A percentile compares a stretch with the other conserved stretches of the same genome.
phyloP scores from a whole-genome alignment of 2,329 filamentous ascomycete genomes.

The Grosmannia huntii region DNA sequence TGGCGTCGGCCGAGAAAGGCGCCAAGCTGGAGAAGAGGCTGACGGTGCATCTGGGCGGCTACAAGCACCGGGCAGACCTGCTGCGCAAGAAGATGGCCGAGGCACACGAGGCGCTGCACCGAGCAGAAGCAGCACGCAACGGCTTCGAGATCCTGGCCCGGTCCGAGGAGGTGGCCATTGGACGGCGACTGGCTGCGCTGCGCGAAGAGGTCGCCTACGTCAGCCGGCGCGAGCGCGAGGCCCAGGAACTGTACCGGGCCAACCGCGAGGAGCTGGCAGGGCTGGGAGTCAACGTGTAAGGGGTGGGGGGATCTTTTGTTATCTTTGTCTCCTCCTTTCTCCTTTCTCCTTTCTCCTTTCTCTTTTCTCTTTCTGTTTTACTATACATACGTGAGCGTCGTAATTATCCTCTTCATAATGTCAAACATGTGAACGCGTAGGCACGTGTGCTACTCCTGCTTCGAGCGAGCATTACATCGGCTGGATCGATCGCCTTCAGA shows the following conservation, averaged over 20 bases:
- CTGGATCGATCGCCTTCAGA: neutral
- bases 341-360: too few relatives aligned
- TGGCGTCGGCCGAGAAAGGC: constrained; percentile 61
- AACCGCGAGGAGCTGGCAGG: constrained; percentile 65
- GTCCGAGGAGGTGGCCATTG: constrained; percentile 66
- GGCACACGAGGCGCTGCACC: constrained; percentile 60
- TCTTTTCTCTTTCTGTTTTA: neutral
- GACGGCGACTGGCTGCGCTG: constrained; percentile 57
- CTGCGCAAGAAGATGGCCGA: constrained; percentile 68
- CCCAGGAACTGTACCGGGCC: constrained; percentile 71
- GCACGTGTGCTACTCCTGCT: constrained; percentile 7
- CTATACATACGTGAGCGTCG: neutral
- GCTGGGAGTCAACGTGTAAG: constrained; percentile 23
- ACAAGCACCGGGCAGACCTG: constrained; percentile 72
- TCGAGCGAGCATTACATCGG: neutral
- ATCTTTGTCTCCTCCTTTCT: too few relatives aligned
- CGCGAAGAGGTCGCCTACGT: constrained; percentile 77
- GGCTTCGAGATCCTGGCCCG: constrained; percentile 64
- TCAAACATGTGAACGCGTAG: too few relatives aligned
- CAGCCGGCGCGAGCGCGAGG: constrained; percentile 71
- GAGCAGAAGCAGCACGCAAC: constrained; percentile 53
- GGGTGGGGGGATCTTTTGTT: too few relatives aligned
- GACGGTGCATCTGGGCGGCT: constrained; percentile 74
- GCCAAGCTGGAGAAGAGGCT: constrained; percentile 92
- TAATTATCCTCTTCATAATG: neutral